Base-by-base conservation (phyloP, 2,329 filamentous ascomycete species). In the Penicillium olsonii region DNA sequence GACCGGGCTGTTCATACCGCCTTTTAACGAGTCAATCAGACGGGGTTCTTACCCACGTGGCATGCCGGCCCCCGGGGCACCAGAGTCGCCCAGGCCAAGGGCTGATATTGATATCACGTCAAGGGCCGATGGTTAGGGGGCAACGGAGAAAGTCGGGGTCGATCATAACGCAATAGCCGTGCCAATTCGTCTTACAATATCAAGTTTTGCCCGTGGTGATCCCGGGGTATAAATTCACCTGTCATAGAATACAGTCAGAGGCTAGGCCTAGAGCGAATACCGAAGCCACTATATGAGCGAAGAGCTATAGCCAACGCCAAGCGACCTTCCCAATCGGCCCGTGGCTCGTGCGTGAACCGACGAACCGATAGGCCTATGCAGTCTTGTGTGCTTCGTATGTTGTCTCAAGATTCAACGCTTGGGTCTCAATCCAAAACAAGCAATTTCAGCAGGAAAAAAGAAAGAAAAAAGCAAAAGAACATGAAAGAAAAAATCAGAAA, bases 11-110 rank as follows among this genome's bases (percentile, higher is more conserved):
- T 29, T n/a, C 37, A 54, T 52, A 60, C 55, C 57, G 55, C 51
- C 43, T 48, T 53, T 56, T 52, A 41, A 29, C 20, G 34, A 35
- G 44, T 57, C 47, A 52, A 53, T 52, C 42, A 40, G 31, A 24
- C 42, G 19, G 26, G 33, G 11, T 27, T 40, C 29, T 20, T 40
- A 9, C 53, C 57, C 57, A 61, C 55, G 59, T 61, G 57, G 53
- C 48, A 38, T 37, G 35, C 38, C 35, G 49, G 47, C 27, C 35
- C 41, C 39, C 24, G 37, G 35, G 45, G n/a, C 20, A 34, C 20
- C 45, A 27, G 20, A 15, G 37, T 40, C n/a, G 9, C 29, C 34
- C 18, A 38, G 46, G 39, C 37, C 34, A 39, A 48, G 46, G 52
- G 45, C n/a, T 43, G 31, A 15, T 19, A 27, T 43, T 24, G n/a